A percentile compares a stretch with the other conserved stretches of the same genome.
phyloP scores from a whole-genome alignment of 2,329 filamentous ascomycete genomes.

The Penicillium hordei region DNA sequence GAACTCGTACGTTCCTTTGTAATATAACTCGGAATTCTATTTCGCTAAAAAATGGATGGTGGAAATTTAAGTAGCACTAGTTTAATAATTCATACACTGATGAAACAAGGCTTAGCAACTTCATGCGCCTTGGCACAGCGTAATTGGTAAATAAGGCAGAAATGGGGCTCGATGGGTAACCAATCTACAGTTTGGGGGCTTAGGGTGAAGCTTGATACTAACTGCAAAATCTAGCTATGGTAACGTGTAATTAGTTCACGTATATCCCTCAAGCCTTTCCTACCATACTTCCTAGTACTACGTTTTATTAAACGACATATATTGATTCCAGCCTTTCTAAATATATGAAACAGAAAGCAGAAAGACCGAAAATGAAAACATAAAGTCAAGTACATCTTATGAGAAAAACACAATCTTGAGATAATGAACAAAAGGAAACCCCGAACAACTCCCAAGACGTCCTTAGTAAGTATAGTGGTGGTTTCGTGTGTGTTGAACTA shows the following conservation, averaged over 20 bases:
- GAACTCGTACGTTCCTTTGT: no score
- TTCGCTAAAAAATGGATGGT: neutral
- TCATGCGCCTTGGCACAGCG: neutral
- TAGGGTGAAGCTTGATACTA: neutral
- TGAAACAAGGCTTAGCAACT: neutral
- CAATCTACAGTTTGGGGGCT: neutral
- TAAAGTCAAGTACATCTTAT: neutral
- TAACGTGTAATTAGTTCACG: neutral
- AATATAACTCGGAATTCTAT: neutral
- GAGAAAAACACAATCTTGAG: no score
- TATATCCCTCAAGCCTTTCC: neutral
- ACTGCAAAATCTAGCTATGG: neutral
- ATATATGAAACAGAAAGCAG: neutral
- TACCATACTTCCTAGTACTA: neutral
- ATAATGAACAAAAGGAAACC: neutral
- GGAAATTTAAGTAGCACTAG: neutral
- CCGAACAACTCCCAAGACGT: neutral
- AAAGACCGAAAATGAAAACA: neutral
- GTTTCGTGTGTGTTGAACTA: conserved; percentile 1
- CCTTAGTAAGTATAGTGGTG: neutral
- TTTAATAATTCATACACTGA: neutral
- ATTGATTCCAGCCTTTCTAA: neutral
- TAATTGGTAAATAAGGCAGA: neutral
- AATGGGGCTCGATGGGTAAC: no score
- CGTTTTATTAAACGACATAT: neutral